Base-by-base conservation (phyloP, 164 flowering plant genomes). In the Liquidambar formosana region DNA sequence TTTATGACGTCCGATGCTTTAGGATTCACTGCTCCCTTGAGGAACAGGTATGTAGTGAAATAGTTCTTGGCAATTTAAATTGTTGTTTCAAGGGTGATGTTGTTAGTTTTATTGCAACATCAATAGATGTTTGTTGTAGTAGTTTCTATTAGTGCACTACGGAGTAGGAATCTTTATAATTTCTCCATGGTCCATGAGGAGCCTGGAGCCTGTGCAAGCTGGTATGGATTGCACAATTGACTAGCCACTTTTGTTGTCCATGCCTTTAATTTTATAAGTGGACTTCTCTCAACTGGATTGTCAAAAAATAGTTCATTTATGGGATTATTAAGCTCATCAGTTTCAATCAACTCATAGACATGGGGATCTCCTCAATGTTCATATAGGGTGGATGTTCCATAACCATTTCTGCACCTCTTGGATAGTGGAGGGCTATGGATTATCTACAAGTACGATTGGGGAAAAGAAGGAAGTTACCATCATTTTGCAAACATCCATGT, bases 1-100 rank as follows among this genome's bases (percentile, higher is more conserved):
- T 88, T 89, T 76, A 88, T 88, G 96, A 93, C 99, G 59, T 81
- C 99, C n/a, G 77, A 85, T 54, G 92, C 91, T 68, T 70, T 93
- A 66, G 97, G 89, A 48, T 96, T 96, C 71, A 82, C 89, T 64
- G 94, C 91, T 65, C 99, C 99, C 6, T 64, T 93, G 89, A 86
- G 97, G 71, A 96, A 96, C 87, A 96, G 99, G 98, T 96, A 80
- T 58, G 44, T 14, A 22, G 58, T 54, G 16, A 13, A 28, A 18
- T 27, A 27, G 41, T n/a, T n/a, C n/a, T n/a, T n/a, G n/a, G n/a
- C n/a, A n/a, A n/a, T n/a, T n/a, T n/a, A n/a, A n/a, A n/a, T n/a
- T n/a, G n/a, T n/a, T n/a, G n/a, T n/a, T n/a, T n/a, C n/a, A n/a
- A n/a, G n/a, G n/a, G n/a, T n/a, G n/a, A n/a, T n/a, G n/a, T n/a